Conservation (phyloP, 1,284 basidiomycete genomes). For the Kwoniella shivajii region DNA sequence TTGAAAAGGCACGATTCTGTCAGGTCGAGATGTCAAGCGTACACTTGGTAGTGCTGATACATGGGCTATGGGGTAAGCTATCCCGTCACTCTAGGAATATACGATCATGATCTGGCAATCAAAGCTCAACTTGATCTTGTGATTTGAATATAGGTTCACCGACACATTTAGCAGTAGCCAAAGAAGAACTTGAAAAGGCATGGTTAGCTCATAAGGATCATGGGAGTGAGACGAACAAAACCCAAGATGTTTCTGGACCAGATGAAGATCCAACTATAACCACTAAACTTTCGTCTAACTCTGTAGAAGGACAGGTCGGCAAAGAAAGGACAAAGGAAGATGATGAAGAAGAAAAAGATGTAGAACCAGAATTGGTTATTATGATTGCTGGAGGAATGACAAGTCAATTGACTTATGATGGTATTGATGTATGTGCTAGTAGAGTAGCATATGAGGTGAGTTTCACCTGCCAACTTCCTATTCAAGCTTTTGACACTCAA, state of each 20-base stretch:
- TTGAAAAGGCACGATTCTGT: too few relatives aligned
- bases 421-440: conserved; percentile 51
- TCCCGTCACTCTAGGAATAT: background rate
- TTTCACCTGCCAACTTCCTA: background rate
- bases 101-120: background rate
- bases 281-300: conserved; percentile 1
- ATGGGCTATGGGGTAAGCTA: conserved; percentile 51
- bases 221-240: background rate
- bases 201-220: conserved; percentile 16
- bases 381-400: conserved; percentile 50
- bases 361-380: conserved; percentile 37
- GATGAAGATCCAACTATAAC: conserved; percentile 25
- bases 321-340: background rate
- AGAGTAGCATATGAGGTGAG: conserved; percentile 49
- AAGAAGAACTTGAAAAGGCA: conserved; percentile 37
- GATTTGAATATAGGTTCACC: conserved; percentile 36
- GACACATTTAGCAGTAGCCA: conserved; percentile 40
- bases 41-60: conserved; percentile 51
- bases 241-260: conserved; percentile 13
- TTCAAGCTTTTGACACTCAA: too few relatives aligned
- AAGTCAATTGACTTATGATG: conserved; percentile 49
- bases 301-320: background rate
- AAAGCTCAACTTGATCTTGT: background rate
- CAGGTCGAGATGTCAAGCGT: conserved; percentile 19
- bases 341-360: background rate